phyloP scores from a whole-genome alignment of 2,329 filamentous ascomycete species.

The Epichloe aotearoae region DNA sequence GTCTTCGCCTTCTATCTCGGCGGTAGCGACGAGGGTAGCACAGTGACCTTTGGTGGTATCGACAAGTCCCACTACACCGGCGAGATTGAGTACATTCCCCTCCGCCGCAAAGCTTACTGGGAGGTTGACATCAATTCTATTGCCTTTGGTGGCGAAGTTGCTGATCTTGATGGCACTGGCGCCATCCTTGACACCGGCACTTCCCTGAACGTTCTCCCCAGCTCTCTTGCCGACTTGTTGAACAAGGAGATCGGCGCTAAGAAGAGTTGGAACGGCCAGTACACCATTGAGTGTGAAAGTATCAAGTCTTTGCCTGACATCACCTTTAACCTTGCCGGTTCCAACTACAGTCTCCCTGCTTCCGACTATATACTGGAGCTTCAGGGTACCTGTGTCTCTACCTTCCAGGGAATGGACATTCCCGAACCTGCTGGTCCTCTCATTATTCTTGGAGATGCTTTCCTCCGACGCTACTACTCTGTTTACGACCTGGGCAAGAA shows the following conservation, averaged over 20 bases:
- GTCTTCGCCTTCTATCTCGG: slow-evolving; percentile 96
- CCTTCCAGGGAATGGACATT: slow-evolving; percentile 95
- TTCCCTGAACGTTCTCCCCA: slow-evolving; percentile 90
- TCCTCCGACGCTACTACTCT: slow-evolving; percentile 80
- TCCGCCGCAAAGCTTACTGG: slow-evolving; percentile 99
- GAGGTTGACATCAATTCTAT: slow-evolving; percentile 94
- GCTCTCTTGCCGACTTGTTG: slow-evolving; percentile 82
- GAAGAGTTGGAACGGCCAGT: slow-evolving; percentile 96
- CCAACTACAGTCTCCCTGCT: slow-evolving; percentile 82
- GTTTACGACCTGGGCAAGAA: slow-evolving; percentile 90
- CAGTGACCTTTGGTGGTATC: slow-evolving; percentile 80
- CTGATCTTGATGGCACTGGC: slow-evolving; percentile 86
- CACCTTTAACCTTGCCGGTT: slow-evolving; percentile 76
- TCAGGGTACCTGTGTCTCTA: slow-evolving; percentile 89
- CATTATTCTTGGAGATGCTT: slow-evolving; percentile 84
- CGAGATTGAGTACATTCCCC: slow-evolving; percentile 82
- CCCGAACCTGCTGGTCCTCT: slow-evolving; percentile 80
- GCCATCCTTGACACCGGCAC: slow-evolving; percentile 97
- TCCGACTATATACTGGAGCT: slow-evolving; percentile 95
- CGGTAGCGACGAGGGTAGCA: slow-evolving; percentile 59
- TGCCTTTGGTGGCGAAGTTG: slow-evolving; percentile 71
- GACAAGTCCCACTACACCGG: slow-evolving; percentile 71
- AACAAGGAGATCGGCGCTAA: slow-evolving; percentile 97
- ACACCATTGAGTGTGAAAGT: slow-evolving; percentile 80
- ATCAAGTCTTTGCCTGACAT: slow-evolving; percentile 77